A percentile compares a stretch with the other conserved stretches of the same genome.
These are phyloP conservation scores for Biscogniauxia mediterranea DNA, from an alignment of 2,329 filamentous ascomycete species.

Conservation along the genomic window DNA sequence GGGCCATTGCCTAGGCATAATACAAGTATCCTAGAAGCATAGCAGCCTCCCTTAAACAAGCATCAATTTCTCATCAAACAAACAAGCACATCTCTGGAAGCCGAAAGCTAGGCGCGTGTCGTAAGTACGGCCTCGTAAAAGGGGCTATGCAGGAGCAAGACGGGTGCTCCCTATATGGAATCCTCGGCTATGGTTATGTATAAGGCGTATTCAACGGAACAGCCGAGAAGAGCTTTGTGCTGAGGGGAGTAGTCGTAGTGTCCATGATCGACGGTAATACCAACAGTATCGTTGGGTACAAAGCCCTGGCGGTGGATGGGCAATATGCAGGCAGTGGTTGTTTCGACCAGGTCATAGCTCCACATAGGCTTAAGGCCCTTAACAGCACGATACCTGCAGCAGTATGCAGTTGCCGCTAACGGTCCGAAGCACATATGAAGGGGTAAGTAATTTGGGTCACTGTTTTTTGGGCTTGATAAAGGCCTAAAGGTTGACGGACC, in stretches of 20 bases:
- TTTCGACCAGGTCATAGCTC: conserved; percentile 32
- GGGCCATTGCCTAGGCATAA: conserved; percentile 8
- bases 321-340: conserved; percentile 28
- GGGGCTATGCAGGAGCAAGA: neutral
- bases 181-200: neutral
- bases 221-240: conserved; percentile 21
- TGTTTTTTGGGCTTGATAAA: conserved; percentile 20
- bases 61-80: neutral
- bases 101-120: neutral
- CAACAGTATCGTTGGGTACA: conserved; percentile 32
- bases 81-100: neutral
- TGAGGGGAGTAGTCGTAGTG: conserved; percentile 24
- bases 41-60: neutral
- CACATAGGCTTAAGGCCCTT: conserved; percentile 33
- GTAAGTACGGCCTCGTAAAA: neutral
- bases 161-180: neutral
- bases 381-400: conserved; percentile 25
- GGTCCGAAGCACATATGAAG: conserved; percentile 25
- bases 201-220: conserved; percentile 13
- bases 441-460: conserved; percentile 27
- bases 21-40: neutral
- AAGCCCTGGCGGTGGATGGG: conserved; percentile 19
- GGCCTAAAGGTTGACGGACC: conserved; percentile 17
- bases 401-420: conserved; percentile 29
- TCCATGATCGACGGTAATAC: conserved; percentile 27